A percentile compares a stretch with the other conserved stretches of the same genome.
phyloP scores from a whole-genome alignment of 257 asterid species.

The Cruciata laevipes region DNA sequence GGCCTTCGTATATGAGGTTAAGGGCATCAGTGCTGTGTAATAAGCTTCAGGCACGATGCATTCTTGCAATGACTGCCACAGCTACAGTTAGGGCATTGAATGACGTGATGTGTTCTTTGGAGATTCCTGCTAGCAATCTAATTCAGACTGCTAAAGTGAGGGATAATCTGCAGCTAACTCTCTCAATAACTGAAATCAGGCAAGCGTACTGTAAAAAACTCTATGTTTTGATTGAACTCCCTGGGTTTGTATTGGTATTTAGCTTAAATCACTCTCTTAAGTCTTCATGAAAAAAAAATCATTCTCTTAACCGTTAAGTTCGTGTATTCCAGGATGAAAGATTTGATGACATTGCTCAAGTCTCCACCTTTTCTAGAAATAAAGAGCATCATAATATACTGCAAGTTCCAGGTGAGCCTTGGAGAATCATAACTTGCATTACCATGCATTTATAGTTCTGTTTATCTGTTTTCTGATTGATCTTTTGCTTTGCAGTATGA shows the following conservation, averaged over 20 bases:
- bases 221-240: constrained; percentile 13
- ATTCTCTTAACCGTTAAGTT: neutral
- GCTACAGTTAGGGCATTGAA: constrained; percentile 71
- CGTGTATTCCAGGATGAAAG: constrained; percentile 53
- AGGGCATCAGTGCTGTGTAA: constrained; percentile 72
- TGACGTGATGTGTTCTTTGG: constrained; percentile 74
- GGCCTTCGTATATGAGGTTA: constrained; percentile 98
- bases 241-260: constrained; percentile 10
- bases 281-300: no score
- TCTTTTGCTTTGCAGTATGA: constrained; percentile 50
- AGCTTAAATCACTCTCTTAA: constrained; percentile 1
- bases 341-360: constrained; percentile 59
- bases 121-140: constrained; percentile 65
- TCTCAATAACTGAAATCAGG: constrained; percentile 69
- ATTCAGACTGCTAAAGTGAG: constrained; percentile 62
- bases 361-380: constrained; percentile 60
- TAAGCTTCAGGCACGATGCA: constrained; percentile 69
- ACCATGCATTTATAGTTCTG: constrained; percentile 5
- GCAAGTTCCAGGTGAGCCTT: constrained; percentile 81
- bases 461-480: constrained; percentile 11
- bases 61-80: constrained; percentile 98
- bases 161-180: constrained; percentile 80
- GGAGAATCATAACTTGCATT: neutral
- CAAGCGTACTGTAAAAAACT: constrained; percentile 18
- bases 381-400: constrained; percentile 85